Conservation (phyloP, 805 yeast genomes). For the Wickerhamiella lipophila region DNA sequence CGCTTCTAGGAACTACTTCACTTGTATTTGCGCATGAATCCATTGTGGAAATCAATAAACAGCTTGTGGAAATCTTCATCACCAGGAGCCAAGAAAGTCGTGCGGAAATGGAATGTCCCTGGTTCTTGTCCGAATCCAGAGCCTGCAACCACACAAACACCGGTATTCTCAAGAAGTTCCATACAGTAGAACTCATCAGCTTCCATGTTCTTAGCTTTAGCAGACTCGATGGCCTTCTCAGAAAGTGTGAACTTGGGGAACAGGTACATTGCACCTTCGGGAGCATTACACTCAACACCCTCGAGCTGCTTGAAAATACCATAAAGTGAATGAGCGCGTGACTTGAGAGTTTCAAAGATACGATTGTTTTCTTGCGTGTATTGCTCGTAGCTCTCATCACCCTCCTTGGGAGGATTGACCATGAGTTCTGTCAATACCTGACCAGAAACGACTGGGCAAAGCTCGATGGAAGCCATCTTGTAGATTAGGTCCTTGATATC, state of each 20-base stretch:
- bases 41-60: conserved; percentile 68
- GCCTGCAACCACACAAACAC: conserved; percentile 96
- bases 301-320: conserved; percentile 64
- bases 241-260: conserved; percentile 70
- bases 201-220: conserved; percentile 40
- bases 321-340: conserved; percentile 53
- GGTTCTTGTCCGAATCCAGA: conserved; percentile 90
- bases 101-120: conserved; percentile 85
- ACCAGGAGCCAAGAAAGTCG: conserved; percentile 85
- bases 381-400: conserved; percentile 59
- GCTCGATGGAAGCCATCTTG: conserved; percentile 79
- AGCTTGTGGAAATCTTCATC: conserved; percentile 76
- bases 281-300: conserved; percentile 74
- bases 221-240: conserved; percentile 47
- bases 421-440: conserved; percentile 87
- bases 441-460: conserved; percentile 91
- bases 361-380: conserved; percentile 50
- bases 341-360: conserved; percentile 49
- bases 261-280: conserved; percentile 96
- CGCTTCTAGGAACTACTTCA: too few relatives aligned
- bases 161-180: conserved; percentile 71
- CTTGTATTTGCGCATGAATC: conserved; percentile 48
- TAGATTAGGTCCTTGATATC: conserved; percentile 59
- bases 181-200: conserved; percentile 87
- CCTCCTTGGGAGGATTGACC: conserved; percentile 78